phyloP scores from a whole-genome alignment of 768 basidiomycete genomes.

The Phylloporus sp. region DNA sequence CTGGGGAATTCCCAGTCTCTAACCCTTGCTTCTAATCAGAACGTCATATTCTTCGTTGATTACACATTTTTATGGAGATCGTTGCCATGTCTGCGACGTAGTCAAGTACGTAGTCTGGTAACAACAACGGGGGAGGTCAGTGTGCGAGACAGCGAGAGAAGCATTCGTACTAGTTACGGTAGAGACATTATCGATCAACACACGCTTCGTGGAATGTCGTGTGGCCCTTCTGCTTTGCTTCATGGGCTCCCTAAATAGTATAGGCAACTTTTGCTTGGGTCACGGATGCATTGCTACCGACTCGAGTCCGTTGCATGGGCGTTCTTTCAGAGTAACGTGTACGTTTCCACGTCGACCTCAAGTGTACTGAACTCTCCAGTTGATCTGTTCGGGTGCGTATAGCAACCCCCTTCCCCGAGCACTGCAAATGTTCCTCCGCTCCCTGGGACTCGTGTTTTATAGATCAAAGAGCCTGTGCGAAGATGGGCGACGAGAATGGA shows the following conservation, averaged over 20 bases:
- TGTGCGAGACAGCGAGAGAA: background rate
- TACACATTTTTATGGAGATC: background rate
- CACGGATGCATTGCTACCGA: background rate
- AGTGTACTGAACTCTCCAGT: background rate
- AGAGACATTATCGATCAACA: background rate
- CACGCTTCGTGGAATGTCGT: background rate
- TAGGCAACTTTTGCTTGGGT: background rate
- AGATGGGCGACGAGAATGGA: background rate
- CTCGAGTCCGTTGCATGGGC: background rate
- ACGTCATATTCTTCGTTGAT: conserved; percentile 6
- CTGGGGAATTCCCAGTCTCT: background rate
- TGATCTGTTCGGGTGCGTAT: background rate
- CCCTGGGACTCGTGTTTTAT: background rate
- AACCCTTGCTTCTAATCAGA: background rate
- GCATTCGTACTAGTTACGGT: background rate
- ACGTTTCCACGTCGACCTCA: conserved; percentile 1
- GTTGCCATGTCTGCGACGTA: conserved; percentile 1
- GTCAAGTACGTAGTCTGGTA: background rate
- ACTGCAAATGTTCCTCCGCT: background rate
- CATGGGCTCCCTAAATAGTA: background rate
- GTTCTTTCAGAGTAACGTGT: too few relatives aligned
- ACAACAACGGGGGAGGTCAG: background rate
- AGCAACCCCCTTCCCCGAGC: background rate
- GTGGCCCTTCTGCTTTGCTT: background rate
- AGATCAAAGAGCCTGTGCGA: background rate